Evolutionary conservation across 768 basidiomycete species (phyloP).

Genomic region (Suillus variegatus): DNA sequence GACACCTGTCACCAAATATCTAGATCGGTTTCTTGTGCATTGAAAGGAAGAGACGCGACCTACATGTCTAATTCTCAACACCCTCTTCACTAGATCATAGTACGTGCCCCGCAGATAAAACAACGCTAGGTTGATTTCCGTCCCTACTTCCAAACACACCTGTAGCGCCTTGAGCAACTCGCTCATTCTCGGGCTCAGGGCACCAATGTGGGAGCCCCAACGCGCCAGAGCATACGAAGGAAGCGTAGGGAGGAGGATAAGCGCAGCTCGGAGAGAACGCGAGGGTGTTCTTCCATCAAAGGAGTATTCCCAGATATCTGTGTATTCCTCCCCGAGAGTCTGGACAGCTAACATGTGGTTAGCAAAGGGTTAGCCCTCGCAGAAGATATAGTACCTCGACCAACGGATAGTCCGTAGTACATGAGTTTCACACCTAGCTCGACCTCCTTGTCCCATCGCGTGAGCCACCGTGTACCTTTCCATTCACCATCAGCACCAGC

Average conservation of each 20-base stretch:
- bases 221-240: constrained; percentile 63
- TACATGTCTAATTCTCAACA: constrained; percentile 73
- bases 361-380: constrained; percentile 8
- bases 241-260: constrained; percentile 67
- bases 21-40: background rate
- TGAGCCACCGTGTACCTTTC: constrained; percentile 77
- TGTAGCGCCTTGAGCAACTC: constrained; percentile 42
- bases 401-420: constrained; percentile 76
- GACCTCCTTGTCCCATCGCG: constrained; percentile 80
- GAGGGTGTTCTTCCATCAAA: constrained; percentile 44
- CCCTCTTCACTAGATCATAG: constrained; percentile 68
- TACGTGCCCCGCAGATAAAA: constrained; percentile 85
- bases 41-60: constrained; percentile 14
- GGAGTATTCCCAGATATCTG: constrained; percentile 78
- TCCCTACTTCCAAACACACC: constrained; percentile 50
- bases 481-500: constrained; percentile 13
- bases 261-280: constrained; percentile 43
- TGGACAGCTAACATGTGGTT: constrained; percentile 56
- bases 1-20: constrained; percentile 54
- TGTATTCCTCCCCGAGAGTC: constrained; percentile 91
- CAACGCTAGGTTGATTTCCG: constrained; percentile 75
- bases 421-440: constrained; percentile 65
- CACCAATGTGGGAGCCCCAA: constrained; percentile 42
- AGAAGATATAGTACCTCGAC: constrained; percentile 53
- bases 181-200: constrained; percentile 33